Conservation (phyloP, 139 green algal genomes). For the Protoeuglena noctilucae region DNA sequence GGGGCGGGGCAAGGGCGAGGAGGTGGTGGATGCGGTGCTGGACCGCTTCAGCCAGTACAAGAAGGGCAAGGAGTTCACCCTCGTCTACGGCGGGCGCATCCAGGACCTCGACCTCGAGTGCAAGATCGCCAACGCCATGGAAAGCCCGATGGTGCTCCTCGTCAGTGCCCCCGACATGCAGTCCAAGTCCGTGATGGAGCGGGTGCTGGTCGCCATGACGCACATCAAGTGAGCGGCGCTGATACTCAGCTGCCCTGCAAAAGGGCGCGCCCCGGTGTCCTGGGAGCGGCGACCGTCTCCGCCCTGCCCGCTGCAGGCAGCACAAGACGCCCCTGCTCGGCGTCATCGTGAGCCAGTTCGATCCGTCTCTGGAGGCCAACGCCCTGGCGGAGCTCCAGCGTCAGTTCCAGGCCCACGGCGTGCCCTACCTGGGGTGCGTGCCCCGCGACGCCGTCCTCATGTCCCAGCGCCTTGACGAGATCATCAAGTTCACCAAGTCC, state of each 20-base stretch:
- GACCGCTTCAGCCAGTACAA: conserved; percentile 22
- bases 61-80: conserved; percentile 14
- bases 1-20: conserved; percentile 9
- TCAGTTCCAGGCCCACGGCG: background rate
- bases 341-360: conserved; percentile 43
- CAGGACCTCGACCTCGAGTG: background rate
- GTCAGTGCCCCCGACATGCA: no score
- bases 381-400: background rate
- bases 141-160: background rate
- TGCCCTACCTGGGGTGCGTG: background rate
- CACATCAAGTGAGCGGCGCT: no score
- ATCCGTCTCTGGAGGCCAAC: background rate
- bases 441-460: conserved; percentile 13
- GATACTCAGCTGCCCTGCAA: no score
- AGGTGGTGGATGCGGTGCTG: conserved; percentile 26
- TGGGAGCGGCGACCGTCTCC: no score
- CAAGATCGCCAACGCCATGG: background rate
- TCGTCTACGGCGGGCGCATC: background rate
- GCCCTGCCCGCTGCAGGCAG: conserved; percentile 19
- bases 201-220: no score
- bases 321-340: conserved; percentile 32
- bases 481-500: conserved; percentile 9
- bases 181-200: no score
- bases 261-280: no score
- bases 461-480: no score